These are phyloP conservation scores for Corylus americana DNA, from an alignment of 306 rosid species.

Conservation along the genomic window DNA sequence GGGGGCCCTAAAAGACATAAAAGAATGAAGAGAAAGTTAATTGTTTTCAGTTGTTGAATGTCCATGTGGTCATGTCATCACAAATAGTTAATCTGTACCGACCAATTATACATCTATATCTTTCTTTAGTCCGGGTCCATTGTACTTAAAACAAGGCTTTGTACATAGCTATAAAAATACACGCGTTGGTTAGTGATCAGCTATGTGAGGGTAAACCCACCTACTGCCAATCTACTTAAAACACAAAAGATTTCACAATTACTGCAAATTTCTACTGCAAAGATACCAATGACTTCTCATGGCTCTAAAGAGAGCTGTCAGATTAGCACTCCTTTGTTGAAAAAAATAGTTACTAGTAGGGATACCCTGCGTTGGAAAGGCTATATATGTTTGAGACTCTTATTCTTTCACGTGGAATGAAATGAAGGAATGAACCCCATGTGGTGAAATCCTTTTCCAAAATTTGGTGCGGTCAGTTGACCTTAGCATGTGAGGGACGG, in stretches of 20 bases:
- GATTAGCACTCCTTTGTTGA: neutral
- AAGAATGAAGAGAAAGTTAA: neutral
- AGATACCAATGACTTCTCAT: neutral
- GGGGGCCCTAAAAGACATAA: neutral
- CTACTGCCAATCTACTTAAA: no score
- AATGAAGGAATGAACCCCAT: neutral
- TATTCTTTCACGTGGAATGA: neutral
- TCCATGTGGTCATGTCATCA: slow-evolving; percentile 11
- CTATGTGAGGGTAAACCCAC: neutral
- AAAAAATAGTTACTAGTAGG: neutral
- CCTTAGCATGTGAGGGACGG: neutral
- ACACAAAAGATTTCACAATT: neutral
- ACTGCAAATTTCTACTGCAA: neutral
- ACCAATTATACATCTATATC: neutral
- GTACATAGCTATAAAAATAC: no score
- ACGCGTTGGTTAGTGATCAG: no score
- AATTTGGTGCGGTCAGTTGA: neutral
- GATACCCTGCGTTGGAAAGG: neutral
- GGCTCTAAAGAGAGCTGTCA: neutral
- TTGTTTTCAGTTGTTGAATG: neutral
- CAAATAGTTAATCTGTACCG: neutral
- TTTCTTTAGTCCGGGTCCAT: slow-evolving; percentile 10
- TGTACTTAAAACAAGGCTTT: slow-evolving; percentile 12
- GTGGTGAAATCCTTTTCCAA: neutral
- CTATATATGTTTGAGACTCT: neutral